phyloP scores from a whole-genome alignment of 2,329 filamentous ascomycete genomes.

The Scopulariopsis brevicaulis region DNA sequence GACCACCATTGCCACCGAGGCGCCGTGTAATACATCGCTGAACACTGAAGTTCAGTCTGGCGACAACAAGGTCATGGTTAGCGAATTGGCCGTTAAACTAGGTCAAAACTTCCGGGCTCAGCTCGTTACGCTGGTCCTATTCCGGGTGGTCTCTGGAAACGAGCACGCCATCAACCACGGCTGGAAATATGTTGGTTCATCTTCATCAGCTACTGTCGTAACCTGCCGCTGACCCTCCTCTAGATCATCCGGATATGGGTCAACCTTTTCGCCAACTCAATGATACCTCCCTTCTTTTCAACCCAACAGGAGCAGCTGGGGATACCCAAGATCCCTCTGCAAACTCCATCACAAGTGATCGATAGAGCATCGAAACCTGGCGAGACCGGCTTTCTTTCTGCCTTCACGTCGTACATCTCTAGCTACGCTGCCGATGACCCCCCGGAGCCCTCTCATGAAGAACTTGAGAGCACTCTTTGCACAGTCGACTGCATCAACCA shows the following conservation, averaged over 20 bases:
- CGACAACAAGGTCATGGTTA: constrained; percentile 94
- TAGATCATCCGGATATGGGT: constrained; percentile 85
- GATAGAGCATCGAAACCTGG: constrained; percentile 69
- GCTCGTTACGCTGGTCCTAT: constrained; percentile 87
- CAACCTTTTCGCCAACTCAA: constrained; percentile 91
- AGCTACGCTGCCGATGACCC: constrained; percentile 97
- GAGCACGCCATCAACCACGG: constrained; percentile 65
- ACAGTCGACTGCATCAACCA: constrained; percentile 90
- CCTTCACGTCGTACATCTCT: constrained; percentile 94
- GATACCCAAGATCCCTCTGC: constrained; percentile 74
- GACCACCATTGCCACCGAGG: constrained; percentile 70
- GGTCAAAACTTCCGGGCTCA: constrained; percentile 90
- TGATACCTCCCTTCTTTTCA: constrained; percentile 72
- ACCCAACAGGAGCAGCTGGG: constrained; percentile 20
- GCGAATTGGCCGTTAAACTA: constrained; percentile 91
- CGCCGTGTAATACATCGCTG: constrained; percentile 68
- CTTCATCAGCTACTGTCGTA: not conserved
- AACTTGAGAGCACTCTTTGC: constrained; percentile 88
- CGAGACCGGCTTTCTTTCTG: constrained; percentile 83
- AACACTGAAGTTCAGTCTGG: constrained; percentile 94
- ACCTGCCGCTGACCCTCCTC: constrained; percentile 22
- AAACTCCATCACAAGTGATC: constrained; percentile 84
- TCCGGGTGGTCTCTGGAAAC: constrained; percentile 79
- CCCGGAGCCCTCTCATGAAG: constrained; percentile 92
- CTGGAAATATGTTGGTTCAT: constrained; percentile 62